Base-by-base conservation (phyloP, 2,329 filamentous ascomycete species). In the Monosporascus ibericus region DNA sequence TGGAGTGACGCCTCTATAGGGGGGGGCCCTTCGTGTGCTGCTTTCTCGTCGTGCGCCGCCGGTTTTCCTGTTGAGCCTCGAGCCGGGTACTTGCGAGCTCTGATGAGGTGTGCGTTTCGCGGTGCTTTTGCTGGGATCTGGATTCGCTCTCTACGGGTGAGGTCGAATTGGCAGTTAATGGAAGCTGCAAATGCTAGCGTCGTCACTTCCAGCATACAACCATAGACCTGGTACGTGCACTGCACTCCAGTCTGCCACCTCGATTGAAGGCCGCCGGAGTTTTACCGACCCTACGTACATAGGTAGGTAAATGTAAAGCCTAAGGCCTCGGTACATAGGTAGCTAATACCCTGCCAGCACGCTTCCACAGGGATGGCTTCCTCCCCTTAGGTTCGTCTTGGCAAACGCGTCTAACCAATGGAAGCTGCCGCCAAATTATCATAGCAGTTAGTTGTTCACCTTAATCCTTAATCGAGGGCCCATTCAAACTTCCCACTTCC, bases 1-100 rank as follows among this genome's bases (percentile, higher is more conserved):
- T 22, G 52, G 60, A 47, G 52, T 53, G 54, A 47, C 36, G 59
- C 55, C 60, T 60, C 55, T 44, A 52, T 57, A n/a, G n/a, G n/a
- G 24, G 24, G 54, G 42, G 60, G 58, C 56, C 51, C 37, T 49
- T 60, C 17, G 49, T 47, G 37, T 47, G 49, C 40, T 36, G 38
- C 17, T 55, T 3, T 44, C 2, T 7, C 6, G 52, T 55, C 47
- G 54, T 50, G 42, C 39, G 36, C 25, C 48, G 44, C 20, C 54
- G 52, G 55, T 49, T n/a, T n/a, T 42, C 44, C 48, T 51, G 48
- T 27, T 48, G 25, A 42, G 46, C 53, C 44, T 53, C 20, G 15
- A 39, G 38, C 48, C n/a, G 50, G 44, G 48, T n/a, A 18, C 30
- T 55, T 34, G 30, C 11, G 30, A 34, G 30, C 30, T 34, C 30